A percentile compares a stretch with the other conserved stretches of the same genome.
phyloP scores from a whole-genome alignment of 495 filamentous ascomycete species.

The Penicillium waksmanii region DNA sequence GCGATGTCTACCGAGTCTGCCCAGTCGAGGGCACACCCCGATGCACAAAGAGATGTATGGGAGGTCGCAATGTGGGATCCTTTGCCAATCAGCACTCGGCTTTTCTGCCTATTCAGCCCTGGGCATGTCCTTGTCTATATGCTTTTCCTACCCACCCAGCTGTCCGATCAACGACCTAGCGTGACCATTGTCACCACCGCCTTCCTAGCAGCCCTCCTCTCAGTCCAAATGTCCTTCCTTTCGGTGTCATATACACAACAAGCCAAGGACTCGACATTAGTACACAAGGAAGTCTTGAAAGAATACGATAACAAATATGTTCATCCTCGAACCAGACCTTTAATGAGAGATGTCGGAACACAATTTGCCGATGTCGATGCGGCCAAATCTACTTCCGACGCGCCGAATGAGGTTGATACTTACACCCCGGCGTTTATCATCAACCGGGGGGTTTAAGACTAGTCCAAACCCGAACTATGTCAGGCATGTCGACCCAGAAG shows the following conservation, averaged over 20 bases:
- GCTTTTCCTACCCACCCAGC: constrained; percentile 78
- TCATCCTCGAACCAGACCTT: constrained; percentile 79
- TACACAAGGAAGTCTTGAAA: constrained; percentile 88
- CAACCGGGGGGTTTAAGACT: constrained; percentile 79
- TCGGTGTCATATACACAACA: constrained; percentile 77
- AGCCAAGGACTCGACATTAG: constrained; percentile 77
- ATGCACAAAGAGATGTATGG: constrained; percentile 89
- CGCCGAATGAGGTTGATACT: constrained; percentile 62
- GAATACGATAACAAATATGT: constrained; percentile 98
- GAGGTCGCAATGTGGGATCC: constrained; percentile 94
- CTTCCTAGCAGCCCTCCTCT: constrained; percentile 69
- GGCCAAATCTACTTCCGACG: constrained; percentile 46
- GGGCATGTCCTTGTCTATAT: constrained; percentile 88
- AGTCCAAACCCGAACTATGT: constrained; percentile 88
- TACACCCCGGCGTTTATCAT: constrained; percentile 80
- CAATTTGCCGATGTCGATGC: constrained; percentile 59
- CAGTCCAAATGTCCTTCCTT: constrained; percentile 74
- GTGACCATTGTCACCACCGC: constrained; percentile 82
- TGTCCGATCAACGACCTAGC: constrained; percentile 77
- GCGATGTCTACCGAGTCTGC: constrained; percentile 63
- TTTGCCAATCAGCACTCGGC: constrained; percentile 73
- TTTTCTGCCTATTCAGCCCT: constrained; percentile 92
- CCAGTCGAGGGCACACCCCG: constrained; percentile 79
- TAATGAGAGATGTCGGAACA: constrained; percentile 81
- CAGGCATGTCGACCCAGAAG: constrained; percentile 75